phyloP scores from a whole-genome alignment of 257 asterid species.

The Solanum virginianum region DNA sequence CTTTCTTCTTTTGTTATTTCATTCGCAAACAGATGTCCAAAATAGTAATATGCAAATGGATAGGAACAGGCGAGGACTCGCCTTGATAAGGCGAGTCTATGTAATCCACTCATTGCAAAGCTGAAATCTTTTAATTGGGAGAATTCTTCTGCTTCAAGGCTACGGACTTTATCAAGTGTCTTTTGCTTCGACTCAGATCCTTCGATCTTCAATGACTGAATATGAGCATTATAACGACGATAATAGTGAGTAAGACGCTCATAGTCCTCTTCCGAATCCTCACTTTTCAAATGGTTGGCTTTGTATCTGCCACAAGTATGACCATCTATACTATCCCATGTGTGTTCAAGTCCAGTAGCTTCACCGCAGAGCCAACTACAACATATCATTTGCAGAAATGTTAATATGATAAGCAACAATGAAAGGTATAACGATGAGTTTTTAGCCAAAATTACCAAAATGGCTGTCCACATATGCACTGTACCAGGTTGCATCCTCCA shows the following conservation, averaged over 20 bases:
- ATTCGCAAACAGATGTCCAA: conserved; percentile 29
- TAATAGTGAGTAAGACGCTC: conserved; percentile 40
- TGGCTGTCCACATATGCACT: conserved; percentile 37
- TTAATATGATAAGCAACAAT: neutral
- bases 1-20: conserved; percentile 23
- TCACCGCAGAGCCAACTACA: conserved; percentile 61
- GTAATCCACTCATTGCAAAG: conserved; percentile 32
- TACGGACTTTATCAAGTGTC: conserved; percentile 8
- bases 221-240: conserved; percentile 30
- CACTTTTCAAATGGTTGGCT: conserved; percentile 3
- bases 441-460: conserved; percentile 29
- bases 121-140: conserved; percentile 16
- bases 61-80: conserved; percentile 27
- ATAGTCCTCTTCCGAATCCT: conserved; percentile 7
- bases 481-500: conserved; percentile 54
- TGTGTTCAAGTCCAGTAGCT: conserved; percentile 31
- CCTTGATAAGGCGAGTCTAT: conserved; percentile 34
- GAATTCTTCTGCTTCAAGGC: conserved; percentile 10
- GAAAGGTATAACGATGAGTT: too few species aligned
- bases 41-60: conserved; percentile 47
- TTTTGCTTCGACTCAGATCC: conserved; percentile 5
- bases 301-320: conserved; percentile 47
- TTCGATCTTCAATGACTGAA: conserved; percentile 35
- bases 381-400: neutral
- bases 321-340: conserved; percentile 6